Evolutionary conservation across 192 early-diverging fungal genomes (phyloP).

Genomic region (Bifiguratus adelaidae): DNA sequence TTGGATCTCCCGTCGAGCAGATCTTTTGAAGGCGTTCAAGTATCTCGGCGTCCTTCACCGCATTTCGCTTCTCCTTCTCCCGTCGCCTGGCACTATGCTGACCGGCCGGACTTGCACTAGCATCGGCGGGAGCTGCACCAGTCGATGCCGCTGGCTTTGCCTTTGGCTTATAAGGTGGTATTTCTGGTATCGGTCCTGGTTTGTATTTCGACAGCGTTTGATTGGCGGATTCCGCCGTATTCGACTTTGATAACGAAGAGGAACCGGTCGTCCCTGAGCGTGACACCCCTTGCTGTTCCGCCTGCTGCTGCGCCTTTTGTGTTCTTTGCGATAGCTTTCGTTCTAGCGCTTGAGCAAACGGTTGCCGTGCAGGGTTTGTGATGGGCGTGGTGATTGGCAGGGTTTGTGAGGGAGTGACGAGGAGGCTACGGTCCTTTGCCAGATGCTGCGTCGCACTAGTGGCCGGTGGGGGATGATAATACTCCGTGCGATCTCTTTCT

Average conservation of each 20-base stretch:
- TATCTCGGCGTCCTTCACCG: constrained; percentile 54
- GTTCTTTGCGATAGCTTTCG: no score
- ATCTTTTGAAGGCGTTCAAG: constrained; percentile 72
- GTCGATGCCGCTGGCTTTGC: neutral
- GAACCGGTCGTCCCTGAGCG: no score
- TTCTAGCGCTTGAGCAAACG: no score
- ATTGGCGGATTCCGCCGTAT: no score
- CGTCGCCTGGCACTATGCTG: neutral
- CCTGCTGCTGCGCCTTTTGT: no score
- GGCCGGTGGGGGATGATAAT: neutral
- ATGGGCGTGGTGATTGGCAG: neutral
- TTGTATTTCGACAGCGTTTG: neutral
- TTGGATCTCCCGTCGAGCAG: constrained; percentile 83
- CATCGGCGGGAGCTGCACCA: neutral
- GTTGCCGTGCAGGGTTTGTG: no score
- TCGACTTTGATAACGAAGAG: no score
- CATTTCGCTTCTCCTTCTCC: neutral
- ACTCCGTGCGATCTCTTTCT: no score
- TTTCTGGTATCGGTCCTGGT: neutral
- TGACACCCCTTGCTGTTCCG: no score
- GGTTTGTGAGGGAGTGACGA: neutral
- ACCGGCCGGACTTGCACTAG: neutral
- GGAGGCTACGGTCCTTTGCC: neutral
- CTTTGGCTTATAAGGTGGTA: neutral
- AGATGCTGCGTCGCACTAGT: neutral